Conservation (phyloP, 768 basidiomycete species). For the Daedaleopsis nitida region DNA sequence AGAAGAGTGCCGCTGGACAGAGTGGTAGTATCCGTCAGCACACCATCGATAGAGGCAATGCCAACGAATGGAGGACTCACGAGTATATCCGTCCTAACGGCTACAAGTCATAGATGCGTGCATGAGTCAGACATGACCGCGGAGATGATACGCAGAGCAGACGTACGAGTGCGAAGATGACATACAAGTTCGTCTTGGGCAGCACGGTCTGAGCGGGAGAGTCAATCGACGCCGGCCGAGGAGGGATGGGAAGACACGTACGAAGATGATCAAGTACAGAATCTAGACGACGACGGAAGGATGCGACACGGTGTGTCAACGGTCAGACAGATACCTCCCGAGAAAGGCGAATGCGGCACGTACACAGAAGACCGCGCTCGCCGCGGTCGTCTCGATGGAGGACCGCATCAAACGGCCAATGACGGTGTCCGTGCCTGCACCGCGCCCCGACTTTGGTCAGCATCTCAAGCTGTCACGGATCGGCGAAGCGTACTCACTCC, state of each 20-base stretch:
- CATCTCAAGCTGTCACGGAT: background rate
- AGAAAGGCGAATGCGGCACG: background rate
- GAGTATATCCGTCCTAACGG: constrained; percentile 6
- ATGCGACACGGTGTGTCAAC: no score
- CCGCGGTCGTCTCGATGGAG: constrained; percentile 5
- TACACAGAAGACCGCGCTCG: background rate
- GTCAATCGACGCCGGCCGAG: background rate
- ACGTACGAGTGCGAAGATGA: constrained; percentile 7
- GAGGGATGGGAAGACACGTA: background rate
- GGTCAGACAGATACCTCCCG: background rate
- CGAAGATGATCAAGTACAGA: background rate
- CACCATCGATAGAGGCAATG: background rate
- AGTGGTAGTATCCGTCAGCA: background rate
- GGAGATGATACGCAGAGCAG: background rate
- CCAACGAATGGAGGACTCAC: background rate
- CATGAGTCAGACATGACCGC: background rate
- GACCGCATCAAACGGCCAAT: constrained; percentile 8
- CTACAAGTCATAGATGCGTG: background rate
- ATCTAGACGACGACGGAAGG: background rate
- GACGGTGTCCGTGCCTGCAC: constrained; percentile 3
- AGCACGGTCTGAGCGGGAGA: background rate
- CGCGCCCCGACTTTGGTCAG: background rate
- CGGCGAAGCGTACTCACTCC: background rate
- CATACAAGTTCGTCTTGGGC: background rate
- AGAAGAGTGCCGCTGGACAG: background rate